Percentiles rank a stretch among this genome's conserved stretches.
Conservation (phyloP, 345 rosid genomes). For the Eucalyptus dawsonii region DNA sequence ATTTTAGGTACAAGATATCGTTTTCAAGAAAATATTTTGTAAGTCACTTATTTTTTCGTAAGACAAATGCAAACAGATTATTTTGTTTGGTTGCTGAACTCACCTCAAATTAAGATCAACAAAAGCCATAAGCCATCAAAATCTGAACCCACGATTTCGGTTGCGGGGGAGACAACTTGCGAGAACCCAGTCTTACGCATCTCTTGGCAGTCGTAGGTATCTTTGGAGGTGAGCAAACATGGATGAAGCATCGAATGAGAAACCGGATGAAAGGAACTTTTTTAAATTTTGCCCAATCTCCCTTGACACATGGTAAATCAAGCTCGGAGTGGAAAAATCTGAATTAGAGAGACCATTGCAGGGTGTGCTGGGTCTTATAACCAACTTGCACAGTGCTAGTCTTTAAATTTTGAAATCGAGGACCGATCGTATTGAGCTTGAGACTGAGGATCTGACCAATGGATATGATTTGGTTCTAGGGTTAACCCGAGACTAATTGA, state of each 20-base stretch:
- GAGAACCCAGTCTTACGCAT: no score
- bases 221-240: neutral
- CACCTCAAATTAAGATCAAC: neutral
- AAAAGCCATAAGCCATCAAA: neutral
- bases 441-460: no score
- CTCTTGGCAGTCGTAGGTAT: neutral
- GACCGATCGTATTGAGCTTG: fast-evolving
- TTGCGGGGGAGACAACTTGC: neutral
- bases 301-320: neutral
- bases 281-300: neutral
- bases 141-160: neutral
- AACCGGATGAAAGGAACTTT: neutral
- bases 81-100: neutral
- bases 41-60: neutral
- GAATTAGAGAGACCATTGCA: neutral
- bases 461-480: no score
- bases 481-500: no score
- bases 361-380: neutral
- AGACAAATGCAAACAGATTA: neutral
- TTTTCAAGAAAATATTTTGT: neutral
- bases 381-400: fast-evolving
- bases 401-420: no score
- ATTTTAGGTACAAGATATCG: no score
- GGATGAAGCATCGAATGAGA: neutral
- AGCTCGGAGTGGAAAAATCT: neutral